These are phyloP conservation scores for Rhododendron henanense DNA, from an alignment of 148 eudicot species.

Conservation along the genomic window DNA sequence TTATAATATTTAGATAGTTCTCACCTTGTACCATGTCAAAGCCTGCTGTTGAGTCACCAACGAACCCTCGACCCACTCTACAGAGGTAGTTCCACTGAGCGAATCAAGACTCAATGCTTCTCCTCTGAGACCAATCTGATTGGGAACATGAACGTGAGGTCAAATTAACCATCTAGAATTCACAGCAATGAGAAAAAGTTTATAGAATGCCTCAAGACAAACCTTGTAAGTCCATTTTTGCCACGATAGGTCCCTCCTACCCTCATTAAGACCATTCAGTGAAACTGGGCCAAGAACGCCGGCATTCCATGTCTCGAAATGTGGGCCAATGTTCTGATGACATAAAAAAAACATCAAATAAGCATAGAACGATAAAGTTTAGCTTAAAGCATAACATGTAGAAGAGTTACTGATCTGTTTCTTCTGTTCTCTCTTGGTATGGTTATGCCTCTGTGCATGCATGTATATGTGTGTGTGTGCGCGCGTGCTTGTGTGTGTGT, in stretches of 20 bases:
- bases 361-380: neutral
- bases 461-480: neutral
- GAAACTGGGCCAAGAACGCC: slow-evolving; percentile 70
- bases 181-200: neutral
- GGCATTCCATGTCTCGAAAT: slow-evolving; percentile 52
- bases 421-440: neutral
- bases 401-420: neutral
- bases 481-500: neutral
- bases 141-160: neutral
- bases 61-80: slow-evolving; percentile 65
- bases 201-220: slow-evolving; percentile 11
- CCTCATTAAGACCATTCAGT: slow-evolving; percentile 49
- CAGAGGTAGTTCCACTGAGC: slow-evolving; percentile 65
- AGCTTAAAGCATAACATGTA: neutral
- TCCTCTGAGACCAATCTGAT: slow-evolving; percentile 84
- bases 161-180: slow-evolving; percentile 4
- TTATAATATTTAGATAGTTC: neutral
- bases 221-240: slow-evolving; percentile 74
- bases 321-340: slow-evolving; percentile 33
- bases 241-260: slow-evolving; percentile 50
- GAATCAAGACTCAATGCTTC: slow-evolving; percentile 82
- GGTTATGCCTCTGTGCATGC: neutral
- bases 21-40: slow-evolving; percentile 81
- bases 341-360: neutral
- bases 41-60: slow-evolving; percentile 47